These are phyloP conservation scores for Fusarium agapanthi DNA, from an alignment of 2,329 filamentous ascomycete species.

Conservation along the genomic window DNA sequence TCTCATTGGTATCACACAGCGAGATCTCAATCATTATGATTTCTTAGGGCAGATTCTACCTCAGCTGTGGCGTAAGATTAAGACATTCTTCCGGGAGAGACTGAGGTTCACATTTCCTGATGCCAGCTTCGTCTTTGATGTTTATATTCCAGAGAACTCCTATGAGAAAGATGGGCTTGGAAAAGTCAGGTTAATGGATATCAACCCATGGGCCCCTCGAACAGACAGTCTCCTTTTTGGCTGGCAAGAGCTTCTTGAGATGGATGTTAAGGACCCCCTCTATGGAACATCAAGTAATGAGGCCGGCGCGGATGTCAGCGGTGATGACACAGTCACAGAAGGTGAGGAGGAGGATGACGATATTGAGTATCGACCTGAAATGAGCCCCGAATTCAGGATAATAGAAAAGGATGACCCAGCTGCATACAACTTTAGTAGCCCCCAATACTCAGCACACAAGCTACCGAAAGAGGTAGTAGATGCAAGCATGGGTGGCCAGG, in stretches of 20 bases:
- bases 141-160: conserved; percentile 81
- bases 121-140: conserved; percentile 85
- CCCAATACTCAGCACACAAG: conserved; percentile 95
- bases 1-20: conserved; percentile 85
- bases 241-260: conserved; percentile 85
- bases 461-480: conserved; percentile 91
- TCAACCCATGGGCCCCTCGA: conserved; percentile 91
- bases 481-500: conserved; percentile 72
- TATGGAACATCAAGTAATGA: conserved; percentile 54
- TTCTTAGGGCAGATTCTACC: conserved; percentile 75
- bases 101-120: conserved; percentile 84
- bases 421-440: conserved; percentile 84
- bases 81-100: conserved; percentile 78
- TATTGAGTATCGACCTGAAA: conserved; percentile 64
- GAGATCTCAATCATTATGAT: conserved; percentile 89
- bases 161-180: conserved; percentile 68
- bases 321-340: conserved; percentile 50
- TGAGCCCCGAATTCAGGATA: conserved; percentile 80
- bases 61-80: conserved; percentile 73
- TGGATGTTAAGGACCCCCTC: conserved; percentile 68
- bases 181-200: conserved; percentile 85
- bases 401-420: conserved; percentile 87
- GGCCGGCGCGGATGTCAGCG: conserved; percentile 47
- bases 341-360: conserved; percentile 51
- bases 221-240: conserved; percentile 91